phyloP scores from a whole-genome alignment of 257 asterid species.

The Dorcoceras hygrometricum region DNA sequence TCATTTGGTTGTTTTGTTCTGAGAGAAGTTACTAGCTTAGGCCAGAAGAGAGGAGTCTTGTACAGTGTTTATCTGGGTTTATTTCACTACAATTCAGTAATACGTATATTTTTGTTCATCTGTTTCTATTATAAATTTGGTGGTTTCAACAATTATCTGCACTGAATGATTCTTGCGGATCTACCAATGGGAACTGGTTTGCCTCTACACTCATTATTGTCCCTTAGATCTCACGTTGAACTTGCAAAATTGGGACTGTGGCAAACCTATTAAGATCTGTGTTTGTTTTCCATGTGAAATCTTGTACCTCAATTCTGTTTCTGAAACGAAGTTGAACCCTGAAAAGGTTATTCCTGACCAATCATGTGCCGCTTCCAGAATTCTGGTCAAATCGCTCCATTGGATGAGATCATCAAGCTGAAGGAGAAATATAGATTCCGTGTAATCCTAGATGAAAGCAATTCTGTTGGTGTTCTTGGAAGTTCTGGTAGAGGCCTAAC shows the following conservation, averaged over 20 bases:
- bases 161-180: not conserved
- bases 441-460: constrained; percentile 85
- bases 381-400: constrained; percentile 91
- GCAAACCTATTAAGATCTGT: constrained; percentile 1
- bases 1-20: no score
- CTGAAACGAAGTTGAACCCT: constrained; percentile 14
- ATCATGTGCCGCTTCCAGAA: constrained; percentile 46
- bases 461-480: constrained; percentile 92
- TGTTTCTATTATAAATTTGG: no score
- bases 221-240: not conserved
- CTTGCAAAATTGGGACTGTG: constrained; percentile 5
- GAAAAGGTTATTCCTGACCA: constrained; percentile 14
- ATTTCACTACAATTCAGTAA: no score
- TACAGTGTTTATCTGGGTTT: no score
- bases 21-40: no score
- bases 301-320: not conserved
- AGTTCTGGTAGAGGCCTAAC: constrained; percentile 88
- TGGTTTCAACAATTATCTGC: no score
- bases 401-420: constrained; percentile 75
- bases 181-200: not conserved
- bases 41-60: no score
- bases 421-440: constrained; percentile 89
- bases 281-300: not conserved
- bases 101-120: no score
- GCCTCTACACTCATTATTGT: not conserved